A percentile compares a stretch with the other conserved stretches of the same genome.
Conservation (phyloP, 2,329 filamentous ascomycete genomes). For the Metarhizium robertsii region DNA sequence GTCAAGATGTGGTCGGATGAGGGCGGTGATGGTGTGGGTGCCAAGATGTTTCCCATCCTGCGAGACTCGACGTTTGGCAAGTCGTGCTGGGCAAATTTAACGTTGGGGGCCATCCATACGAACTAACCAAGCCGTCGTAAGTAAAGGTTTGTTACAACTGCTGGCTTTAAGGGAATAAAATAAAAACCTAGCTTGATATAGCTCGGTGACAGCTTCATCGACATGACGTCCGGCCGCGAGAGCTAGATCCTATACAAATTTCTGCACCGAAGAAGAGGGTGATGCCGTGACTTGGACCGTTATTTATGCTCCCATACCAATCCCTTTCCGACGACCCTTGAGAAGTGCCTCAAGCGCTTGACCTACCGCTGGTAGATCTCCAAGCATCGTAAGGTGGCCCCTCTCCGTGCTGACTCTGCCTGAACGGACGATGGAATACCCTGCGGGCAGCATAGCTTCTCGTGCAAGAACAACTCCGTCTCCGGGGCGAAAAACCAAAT, state of each 20-base stretch:
- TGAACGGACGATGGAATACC: conserved; percentile 64
- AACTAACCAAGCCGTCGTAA: no score
- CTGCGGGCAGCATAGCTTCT: conserved; percentile 75
- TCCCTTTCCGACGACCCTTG: conserved; percentile 58
- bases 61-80: no score
- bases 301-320: conserved; percentile 48
- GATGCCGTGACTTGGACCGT: neutral
- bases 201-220: neutral
- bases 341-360: conserved; percentile 61
- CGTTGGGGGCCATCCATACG: no score
- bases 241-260: neutral
- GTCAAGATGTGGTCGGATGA: no score
- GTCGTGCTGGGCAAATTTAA: no score
- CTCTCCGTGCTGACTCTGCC: conserved; percentile 72
- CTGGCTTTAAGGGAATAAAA: no score
- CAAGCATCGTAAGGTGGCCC: conserved; percentile 79
- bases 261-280: neutral
- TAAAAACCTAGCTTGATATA: neutral
- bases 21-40: no score
- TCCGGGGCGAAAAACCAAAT: conserved; percentile 76
- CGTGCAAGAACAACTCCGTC: conserved; percentile 83
- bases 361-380: conserved; percentile 75
- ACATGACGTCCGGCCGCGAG: neutral
- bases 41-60: no score
- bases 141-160: no score